A percentile compares a stretch with the other conserved stretches of the same genome.
These are phyloP conservation scores for Cytospora piceae DNA, from an alignment of 2,329 filamentous ascomycete genomes.

Conservation along the genomic window DNA sequence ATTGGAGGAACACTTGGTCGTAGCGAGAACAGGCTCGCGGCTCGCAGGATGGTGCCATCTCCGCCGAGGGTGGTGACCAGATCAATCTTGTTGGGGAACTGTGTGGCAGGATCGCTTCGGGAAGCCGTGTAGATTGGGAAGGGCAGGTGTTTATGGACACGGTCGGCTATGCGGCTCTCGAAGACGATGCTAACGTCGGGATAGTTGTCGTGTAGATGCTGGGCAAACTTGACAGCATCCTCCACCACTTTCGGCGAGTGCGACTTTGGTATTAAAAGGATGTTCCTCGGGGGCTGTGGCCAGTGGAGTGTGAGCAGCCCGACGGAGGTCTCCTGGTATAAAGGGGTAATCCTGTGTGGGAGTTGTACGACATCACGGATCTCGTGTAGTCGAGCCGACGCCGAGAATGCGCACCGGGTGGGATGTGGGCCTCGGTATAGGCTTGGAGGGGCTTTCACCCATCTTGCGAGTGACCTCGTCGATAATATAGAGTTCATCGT, in stretches of 20 bases:
- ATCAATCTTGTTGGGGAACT: conserved; percentile 80
- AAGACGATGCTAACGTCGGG: conserved; percentile 80
- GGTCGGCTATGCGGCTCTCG: conserved; percentile 73
- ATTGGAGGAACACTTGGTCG: conserved; percentile 84
- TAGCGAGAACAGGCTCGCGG: conserved; percentile 83
- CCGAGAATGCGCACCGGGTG: conserved; percentile 49
- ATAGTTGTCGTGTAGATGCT: conserved; percentile 79
- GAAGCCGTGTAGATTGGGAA: conserved; percentile 73
- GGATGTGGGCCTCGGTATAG: background rate
- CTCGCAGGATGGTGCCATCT: conserved; percentile 87
- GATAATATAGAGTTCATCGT: conserved; percentile 21
- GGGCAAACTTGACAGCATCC: conserved; percentile 60
- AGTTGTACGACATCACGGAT: conserved; percentile 56
- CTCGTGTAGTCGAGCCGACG: conserved; percentile 48
- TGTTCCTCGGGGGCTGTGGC: conserved; percentile 58
- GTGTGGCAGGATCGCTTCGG: conserved; percentile 47
- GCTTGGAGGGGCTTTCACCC: background rate
- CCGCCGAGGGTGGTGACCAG: conserved; percentile 89
- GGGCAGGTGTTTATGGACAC: conserved; percentile 70
- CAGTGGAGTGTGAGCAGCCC: conserved; percentile 60
- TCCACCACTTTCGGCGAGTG: conserved; percentile 56
- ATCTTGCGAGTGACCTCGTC: conserved; percentile 20
- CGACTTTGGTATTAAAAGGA: conserved; percentile 63
- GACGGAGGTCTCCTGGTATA: conserved; percentile 61
- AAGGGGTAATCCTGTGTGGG: conserved; percentile 61